Evolutionary conservation across 192 early-diverging fungal genomes (phyloP).

Genomic region (Endogone sp.): DNA sequence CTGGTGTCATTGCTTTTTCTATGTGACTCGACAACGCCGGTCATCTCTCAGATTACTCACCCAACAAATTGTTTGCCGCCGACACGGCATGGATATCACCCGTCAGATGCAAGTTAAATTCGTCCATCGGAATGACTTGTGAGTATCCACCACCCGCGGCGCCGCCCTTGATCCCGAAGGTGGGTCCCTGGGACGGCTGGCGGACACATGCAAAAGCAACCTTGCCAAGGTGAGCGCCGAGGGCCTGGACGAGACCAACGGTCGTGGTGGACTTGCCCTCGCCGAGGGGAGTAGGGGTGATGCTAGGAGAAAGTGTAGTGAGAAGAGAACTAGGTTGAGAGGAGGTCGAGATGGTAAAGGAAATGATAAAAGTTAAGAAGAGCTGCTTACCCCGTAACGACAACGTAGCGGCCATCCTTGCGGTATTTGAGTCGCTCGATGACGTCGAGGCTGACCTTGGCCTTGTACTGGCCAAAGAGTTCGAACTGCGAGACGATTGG

Average conservation of each 20-base stretch:
- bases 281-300: constrained; percentile 97
- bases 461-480: constrained; percentile 83
- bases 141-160: constrained; percentile 98
- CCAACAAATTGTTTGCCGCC: constrained; percentile 94
- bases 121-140: constrained; percentile 99
- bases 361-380: background rate
- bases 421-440: constrained; percentile 78
- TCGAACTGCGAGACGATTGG: constrained; percentile 56
- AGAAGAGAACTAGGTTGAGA: background rate
- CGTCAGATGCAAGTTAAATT: constrained; percentile 98
- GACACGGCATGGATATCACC: constrained; percentile 99
- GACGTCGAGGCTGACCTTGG: constrained; percentile 83
- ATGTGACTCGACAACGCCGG: background rate
- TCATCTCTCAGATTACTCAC: constrained; percentile 27
- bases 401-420: constrained; percentile 86
- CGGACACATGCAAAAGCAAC: constrained; percentile 94
- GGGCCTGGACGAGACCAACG: constrained; percentile 90
- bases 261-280: constrained; percentile 99
- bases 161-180: constrained; percentile 99
- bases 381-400: constrained; percentile 85
- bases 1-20: constrained; percentile 1
- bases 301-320: constrained; percentile 35
- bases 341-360: background rate
- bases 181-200: constrained; percentile 99
- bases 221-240: constrained; percentile 90